Evolutionary conservation across 2,329 filamentous ascomycete genomes (phyloP), one percentile per base, ranked within the genome.

Genomic region (Cladorrhinum sp.): DNA sequence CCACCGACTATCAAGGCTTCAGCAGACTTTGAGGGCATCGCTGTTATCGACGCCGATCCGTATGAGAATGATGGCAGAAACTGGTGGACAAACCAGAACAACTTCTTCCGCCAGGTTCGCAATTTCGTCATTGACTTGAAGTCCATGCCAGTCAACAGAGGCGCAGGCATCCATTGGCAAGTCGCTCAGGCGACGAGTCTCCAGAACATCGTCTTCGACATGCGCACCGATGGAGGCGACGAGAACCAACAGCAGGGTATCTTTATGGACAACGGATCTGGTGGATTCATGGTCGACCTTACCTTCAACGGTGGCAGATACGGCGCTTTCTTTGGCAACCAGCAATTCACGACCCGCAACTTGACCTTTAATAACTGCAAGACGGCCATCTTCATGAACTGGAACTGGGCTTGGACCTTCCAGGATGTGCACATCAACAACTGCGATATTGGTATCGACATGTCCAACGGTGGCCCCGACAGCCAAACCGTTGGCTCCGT

Each of bases 371-470:
- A 90, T 73, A 82, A 84, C 74, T 93, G 90, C 79, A 83, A 91
- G 71, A 96, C 91, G 1, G 92, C 90, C 63, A 86, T 96, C 65
- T 91, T 85, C 77, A 89, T 95, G 86, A 92, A 92, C 79, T 96
- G 92, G 92, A 91, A 93, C 78, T 96, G 92, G 92, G 80, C 86
- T 18, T 96, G 90, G 88, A 86, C 88, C 50, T 85, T 95, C 76
- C 91, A 93, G 72, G 89, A 85, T 36, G 67, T 96, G 38, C 82
- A 77, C 50, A 90, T 96, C 75, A 86, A 91, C 73, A 85, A 88
- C 72, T 91, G 88, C 71, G 77, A 79, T n/a, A 76, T 93, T 41
- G 92, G 90, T 58, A 78, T 96, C 64, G 89, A 96, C 75, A 91
- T 96, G 86, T 84, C 88, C 57, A 84, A 83, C 66, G 83, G 85